Conservation (phyloP, 768 basidiomycete genomes). For the Amanita rimosa region DNA sequence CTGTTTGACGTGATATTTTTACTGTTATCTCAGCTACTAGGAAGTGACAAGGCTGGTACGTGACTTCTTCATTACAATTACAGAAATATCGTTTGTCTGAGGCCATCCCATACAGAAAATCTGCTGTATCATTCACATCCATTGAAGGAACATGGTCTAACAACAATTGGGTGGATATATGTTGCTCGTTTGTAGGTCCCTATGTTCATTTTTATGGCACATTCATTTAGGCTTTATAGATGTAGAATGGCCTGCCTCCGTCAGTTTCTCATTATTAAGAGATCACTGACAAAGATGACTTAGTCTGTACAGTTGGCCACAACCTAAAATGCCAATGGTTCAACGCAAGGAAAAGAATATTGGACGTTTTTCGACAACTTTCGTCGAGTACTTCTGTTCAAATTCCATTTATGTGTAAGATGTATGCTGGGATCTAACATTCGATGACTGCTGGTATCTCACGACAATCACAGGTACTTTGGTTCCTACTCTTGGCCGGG, state of each 20-base stretch:
- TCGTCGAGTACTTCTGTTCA: background rate
- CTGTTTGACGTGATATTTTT: conserved; percentile 15
- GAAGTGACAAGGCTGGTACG: background rate
- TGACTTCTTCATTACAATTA: background rate
- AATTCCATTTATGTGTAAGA: background rate
- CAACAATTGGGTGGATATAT: conserved; percentile 34
- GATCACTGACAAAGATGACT: background rate
- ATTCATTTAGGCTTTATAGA: conserved; percentile 18
- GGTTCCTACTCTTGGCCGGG: conserved; percentile 13
- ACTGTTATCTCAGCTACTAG: conserved; percentile 11
- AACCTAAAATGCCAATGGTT: conserved; percentile 10
- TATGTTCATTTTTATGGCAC: background rate
- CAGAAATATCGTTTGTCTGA: background rate
- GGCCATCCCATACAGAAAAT: background rate
- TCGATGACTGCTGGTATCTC: conserved; percentile 1
- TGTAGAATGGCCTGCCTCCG: conserved; percentile 36
- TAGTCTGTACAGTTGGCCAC: conserved; percentile 16
- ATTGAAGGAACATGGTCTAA: background rate
- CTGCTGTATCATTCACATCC: background rate
- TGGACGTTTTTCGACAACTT: background rate
- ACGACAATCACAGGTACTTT: conserved; percentile 9
- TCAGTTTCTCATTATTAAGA: conserved; percentile 19
- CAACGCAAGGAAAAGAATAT: background rate
- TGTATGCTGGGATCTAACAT: background rate
- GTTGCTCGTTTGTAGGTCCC: conserved; percentile 20